A percentile compares a stretch with the other conserved stretches of the same genome.
These are phyloP conservation scores for Auricularia sp. DNA, from an alignment of 768 basidiomycete species.

Conservation along the genomic window DNA sequence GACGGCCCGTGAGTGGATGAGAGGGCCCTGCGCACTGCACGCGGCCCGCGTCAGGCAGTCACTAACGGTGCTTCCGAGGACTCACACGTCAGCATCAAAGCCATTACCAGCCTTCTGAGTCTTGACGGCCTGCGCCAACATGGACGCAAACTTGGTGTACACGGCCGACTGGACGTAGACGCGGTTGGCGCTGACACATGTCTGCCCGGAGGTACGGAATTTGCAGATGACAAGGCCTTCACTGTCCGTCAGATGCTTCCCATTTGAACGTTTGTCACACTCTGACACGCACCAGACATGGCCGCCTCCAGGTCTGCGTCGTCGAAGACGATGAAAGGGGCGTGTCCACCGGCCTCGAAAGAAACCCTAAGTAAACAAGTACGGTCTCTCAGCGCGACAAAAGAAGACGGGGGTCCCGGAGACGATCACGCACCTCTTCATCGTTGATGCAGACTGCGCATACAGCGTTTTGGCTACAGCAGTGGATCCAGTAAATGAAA, in stretches of 20 bases:
- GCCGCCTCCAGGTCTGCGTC: conserved; percentile 91
- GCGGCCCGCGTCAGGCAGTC: too few relatives aligned
- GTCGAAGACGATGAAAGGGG: conserved; percentile 94
- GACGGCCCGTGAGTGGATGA: conserved; percentile 79
- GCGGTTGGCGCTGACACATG: conserved; percentile 80
- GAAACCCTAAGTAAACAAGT: conserved; percentile 36
- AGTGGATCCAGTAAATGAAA: conserved; percentile 87
- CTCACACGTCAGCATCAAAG: conserved; percentile 64
- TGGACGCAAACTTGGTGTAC: conserved; percentile 86
- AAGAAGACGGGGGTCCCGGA: too few relatives aligned
- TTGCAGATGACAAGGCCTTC: conserved; percentile 46
- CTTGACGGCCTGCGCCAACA: conserved; percentile 73
- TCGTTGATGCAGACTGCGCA: conserved; percentile 57
- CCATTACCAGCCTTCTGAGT: conserved; percentile 84
- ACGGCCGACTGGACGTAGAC: conserved; percentile 87
- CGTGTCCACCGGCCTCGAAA: conserved; percentile 87
- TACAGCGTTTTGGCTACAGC: conserved; percentile 68
- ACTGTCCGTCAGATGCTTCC: too few relatives aligned
- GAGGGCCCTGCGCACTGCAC: conserved; percentile 80
- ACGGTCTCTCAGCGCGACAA: too few relatives aligned
- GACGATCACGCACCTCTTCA: conserved; percentile 58
- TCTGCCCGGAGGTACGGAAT: conserved; percentile 74
- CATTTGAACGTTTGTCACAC: too few relatives aligned
- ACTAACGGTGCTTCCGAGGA: too few relatives aligned
- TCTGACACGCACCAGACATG: conserved; percentile 28